Conservation (phyloP, 164 flowering plant species). For the Cinnamomum chago region DNA sequence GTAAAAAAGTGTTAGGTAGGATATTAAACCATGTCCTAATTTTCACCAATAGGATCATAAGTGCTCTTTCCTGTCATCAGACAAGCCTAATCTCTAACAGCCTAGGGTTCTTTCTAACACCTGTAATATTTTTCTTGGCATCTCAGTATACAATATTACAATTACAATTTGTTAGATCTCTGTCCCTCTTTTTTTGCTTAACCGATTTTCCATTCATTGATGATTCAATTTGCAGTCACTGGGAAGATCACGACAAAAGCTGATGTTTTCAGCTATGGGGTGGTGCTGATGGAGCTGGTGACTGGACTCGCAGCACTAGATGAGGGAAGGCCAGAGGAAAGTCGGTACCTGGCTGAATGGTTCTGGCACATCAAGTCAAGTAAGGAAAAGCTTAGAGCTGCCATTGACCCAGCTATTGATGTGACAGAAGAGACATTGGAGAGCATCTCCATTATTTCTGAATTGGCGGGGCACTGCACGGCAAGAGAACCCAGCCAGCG, state of each 20-base stretch:
- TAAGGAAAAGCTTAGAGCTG: conserved; percentile 46
- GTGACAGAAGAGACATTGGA: conserved; percentile 45
- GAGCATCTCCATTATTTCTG: conserved; percentile 52
- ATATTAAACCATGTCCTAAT: too few relatives aligned
- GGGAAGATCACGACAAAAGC: conserved; percentile 78
- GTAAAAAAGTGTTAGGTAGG: too few relatives aligned
- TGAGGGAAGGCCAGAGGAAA: conserved; percentile 66
- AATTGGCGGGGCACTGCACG: conserved; percentile 87
- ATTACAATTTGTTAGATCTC: too few relatives aligned
- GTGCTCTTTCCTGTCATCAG: too few relatives aligned
- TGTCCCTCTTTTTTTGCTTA: too few relatives aligned
- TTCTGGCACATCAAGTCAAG: conserved; percentile 59
- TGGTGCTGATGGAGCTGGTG: conserved; percentile 78
- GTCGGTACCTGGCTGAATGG: conserved; percentile 68
- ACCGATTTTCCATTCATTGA: neutral
- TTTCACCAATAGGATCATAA: too few relatives aligned
- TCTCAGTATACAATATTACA: too few relatives aligned
- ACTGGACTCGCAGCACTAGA: conserved; percentile 76
- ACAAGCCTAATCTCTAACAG: too few relatives aligned
- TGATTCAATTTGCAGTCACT: conserved; percentile 42
- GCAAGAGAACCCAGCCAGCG: conserved; percentile 74
- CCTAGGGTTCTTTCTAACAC: too few relatives aligned
- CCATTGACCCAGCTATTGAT: conserved; percentile 58
- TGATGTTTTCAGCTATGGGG: conserved; percentile 83
- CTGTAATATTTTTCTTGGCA: too few relatives aligned